Percentiles rank a stretch among this genome's conserved stretches.
These are phyloP conservation scores for Sungouiozyma ichnusensis DNA, from an alignment of 805 yeast species.

Conservation along the genomic window DNA sequence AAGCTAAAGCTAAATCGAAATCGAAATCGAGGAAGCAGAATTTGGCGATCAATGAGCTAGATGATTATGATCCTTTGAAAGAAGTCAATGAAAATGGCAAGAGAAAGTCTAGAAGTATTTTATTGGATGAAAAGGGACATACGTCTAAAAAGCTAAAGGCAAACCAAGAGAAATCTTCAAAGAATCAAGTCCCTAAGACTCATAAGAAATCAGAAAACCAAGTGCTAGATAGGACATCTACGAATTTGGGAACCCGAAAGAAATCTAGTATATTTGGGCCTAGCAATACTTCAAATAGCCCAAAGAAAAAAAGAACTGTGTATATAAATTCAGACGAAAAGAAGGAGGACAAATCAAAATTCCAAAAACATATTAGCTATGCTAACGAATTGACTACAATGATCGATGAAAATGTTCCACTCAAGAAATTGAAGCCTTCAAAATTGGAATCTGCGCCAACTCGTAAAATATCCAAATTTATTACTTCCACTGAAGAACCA, in stretches of 20 bases:
- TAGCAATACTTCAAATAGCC: neutral
- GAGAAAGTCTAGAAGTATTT: neutral
- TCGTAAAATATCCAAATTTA: neutral
- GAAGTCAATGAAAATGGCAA: neutral
- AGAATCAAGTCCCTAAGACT: slow-evolving; percentile 1
- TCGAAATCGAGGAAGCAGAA: slow-evolving; percentile 5
- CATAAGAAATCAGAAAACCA: slow-evolving; percentile 1
- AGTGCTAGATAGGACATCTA: neutral
- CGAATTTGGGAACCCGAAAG: slow-evolving; percentile 17
- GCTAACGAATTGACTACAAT: slow-evolving; percentile 14
- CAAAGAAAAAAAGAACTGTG: neutral
- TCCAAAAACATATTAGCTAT: slow-evolving; percentile 14
- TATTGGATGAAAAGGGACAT: neutral
- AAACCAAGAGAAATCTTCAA: neutral
- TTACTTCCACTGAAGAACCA: neutral
- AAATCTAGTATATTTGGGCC: slow-evolving; percentile 28
- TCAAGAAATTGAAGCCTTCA: slow-evolving; percentile 1
- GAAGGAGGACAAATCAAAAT: slow-evolving; percentile 4
- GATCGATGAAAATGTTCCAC: slow-evolving; percentile 1
- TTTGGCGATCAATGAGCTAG: slow-evolving; percentile 1
- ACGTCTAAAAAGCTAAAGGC: slow-evolving; percentile 2
- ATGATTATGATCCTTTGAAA: neutral
- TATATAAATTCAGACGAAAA: slow-evolving; percentile 1
- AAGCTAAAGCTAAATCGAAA: slow-evolving; percentile 2
- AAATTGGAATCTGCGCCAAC: neutral